Evolutionary conservation across 768 basidiomycete species (phyloP).

Genomic region (Termitomyces heimii): DNA sequence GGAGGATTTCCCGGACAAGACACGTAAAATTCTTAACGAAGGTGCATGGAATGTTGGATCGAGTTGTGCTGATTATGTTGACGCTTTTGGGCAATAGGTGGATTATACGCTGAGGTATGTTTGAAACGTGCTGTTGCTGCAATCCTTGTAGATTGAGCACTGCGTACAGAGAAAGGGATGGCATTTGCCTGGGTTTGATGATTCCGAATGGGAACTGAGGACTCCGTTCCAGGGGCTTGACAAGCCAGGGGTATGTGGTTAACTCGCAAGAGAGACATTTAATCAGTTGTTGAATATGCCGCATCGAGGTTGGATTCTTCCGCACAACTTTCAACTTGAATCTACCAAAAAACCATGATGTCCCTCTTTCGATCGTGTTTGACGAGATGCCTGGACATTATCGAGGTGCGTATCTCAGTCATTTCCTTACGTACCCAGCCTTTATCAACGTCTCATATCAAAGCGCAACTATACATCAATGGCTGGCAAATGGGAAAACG

Average conservation of each 20-base stretch:
- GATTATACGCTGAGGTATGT: slow-evolving; percentile 12
- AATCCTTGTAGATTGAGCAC: background rate
- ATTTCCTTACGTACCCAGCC: background rate
- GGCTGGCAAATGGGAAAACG: slow-evolving; percentile 16
- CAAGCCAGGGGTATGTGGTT: slow-evolving; percentile 10
- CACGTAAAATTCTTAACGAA: slow-evolving; percentile 14
- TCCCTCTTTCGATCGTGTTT: slow-evolving; percentile 10
- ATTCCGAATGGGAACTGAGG: slow-evolving; percentile 11
- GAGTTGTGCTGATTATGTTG: background rate
- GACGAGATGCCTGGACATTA: slow-evolving; percentile 7
- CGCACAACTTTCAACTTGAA: slow-evolving; percentile 11
- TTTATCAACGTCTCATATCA: background rate
- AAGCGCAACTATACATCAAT: slow-evolving; percentile 15
- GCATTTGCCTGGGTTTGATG: slow-evolving; percentile 14
- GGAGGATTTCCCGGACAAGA: slow-evolving; percentile 12
- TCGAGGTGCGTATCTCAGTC: slow-evolving; percentile 1
- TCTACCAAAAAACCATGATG: slow-evolving; percentile 8
- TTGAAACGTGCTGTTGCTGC: too few species aligned
- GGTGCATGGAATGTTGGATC: background rate
- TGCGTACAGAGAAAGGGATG: slow-evolving; percentile 10
- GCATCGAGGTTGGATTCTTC: slow-evolving; percentile 14
- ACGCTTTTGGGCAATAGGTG: slow-evolving; percentile 1
- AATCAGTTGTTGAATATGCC: background rate
- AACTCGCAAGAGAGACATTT: background rate
- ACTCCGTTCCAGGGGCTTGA: slow-evolving; percentile 11